Base-by-base conservation (phyloP, 768 basidiomycete genomes). In the Lentinula guzmanii region DNA sequence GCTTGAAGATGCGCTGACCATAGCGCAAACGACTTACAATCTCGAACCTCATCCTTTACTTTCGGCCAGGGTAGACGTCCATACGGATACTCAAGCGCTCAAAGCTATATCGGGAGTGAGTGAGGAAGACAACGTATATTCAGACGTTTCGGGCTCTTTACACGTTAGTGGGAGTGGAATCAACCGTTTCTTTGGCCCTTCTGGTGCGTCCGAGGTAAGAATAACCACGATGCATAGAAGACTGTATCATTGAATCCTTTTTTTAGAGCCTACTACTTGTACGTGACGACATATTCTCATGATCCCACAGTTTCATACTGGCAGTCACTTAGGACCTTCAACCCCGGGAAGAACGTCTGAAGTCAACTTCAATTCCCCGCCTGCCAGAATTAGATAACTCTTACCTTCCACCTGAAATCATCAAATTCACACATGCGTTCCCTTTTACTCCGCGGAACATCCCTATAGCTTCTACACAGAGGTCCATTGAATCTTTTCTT, bases 1-100 rank as follows among this genome's bases (percentile, higher is more conserved):
- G 2, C 72, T 85, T 21, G 83, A 86, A 67, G 82, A 83, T 65
- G 83, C 82, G 16, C 67, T 85, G 18, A 78, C 78, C 24, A 81
- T 82, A 34, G 67, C 79, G 21, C 76, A 83, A 54, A 65, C 72
- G 28, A 67, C 71, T n/a, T 68, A 74, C 50, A 76, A 78, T 18
- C 65, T 72, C 60, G 64, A 73, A 55, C 70, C 73, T 1, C 80
- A 82, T 63, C 82, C 81, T 1, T 66, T 81, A n/a, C 73, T 82
- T 7, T 34, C 59, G 55, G 61, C 46, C 5, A 65, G 65, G 3
- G 67, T 74, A 8, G 75, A 76, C 1, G 75, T 72, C 31, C 70
- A 71, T 13, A 69, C 68, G 53, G 67, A 69, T 31, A 53, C 65
- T 16, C 55, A 56, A 33, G 61, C 66, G 7, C 61, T 72, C n/a